These are phyloP conservation scores for Rubus idaeus DNA, from an alignment of 306 rosid species.

Conservation along the genomic window DNA sequence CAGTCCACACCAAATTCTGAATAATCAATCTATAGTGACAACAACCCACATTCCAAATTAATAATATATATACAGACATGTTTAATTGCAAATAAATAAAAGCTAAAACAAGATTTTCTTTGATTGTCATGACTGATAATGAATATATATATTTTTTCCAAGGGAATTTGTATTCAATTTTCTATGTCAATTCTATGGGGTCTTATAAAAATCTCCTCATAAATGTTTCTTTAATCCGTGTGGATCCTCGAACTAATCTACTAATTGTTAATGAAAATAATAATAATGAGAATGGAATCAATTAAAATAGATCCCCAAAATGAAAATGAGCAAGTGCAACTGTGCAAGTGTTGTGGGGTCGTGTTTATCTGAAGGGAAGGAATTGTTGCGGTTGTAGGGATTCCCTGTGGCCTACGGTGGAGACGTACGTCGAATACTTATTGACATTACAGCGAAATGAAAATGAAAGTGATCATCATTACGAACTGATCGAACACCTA, in stretches of 20 bases:
- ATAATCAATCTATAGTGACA: constrained; percentile 17
- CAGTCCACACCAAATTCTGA: constrained; percentile 15
- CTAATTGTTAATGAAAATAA: not conserved
- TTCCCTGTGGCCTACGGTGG: constrained; percentile 28
- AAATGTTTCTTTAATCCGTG: not conserved
- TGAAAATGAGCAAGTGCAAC: not conserved
- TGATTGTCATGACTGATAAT: not conserved
- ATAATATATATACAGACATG: not conserved
- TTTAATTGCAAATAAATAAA: constrained; percentile 21
- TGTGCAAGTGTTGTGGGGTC: constrained; percentile 20
- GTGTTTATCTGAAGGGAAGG: constrained; percentile 23
- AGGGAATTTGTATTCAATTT: not conserved
- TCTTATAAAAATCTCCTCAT: not conserved
- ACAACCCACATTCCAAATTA: constrained; percentile 34
- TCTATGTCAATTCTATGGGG: constrained; percentile 15
- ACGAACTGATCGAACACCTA: not conserved
- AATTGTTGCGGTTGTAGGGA: constrained; percentile 22
- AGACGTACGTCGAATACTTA: constrained; percentile 8
- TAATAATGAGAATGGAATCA: not conserved
- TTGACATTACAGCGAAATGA: constrained; percentile 6
- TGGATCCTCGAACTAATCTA: not conserved
- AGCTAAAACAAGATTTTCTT: constrained; percentile 11
- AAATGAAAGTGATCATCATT: constrained; percentile 5
- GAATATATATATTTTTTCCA: not conserved
- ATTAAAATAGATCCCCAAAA: not conserved